Conservation (phyloP, 179 eudicot genomes). For the Beta lomatogona region DNA sequence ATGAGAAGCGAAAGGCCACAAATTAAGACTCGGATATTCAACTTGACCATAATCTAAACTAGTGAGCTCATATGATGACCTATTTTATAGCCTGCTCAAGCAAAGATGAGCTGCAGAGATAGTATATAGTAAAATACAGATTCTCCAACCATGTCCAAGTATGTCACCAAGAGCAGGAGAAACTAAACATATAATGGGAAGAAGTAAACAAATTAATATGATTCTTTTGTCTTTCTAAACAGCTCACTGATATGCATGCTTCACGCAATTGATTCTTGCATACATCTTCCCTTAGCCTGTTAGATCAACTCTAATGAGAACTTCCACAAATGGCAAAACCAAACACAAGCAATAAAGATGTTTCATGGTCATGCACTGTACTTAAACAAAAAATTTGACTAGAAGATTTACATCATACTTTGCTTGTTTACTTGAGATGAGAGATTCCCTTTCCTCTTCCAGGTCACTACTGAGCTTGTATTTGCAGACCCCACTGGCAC, state of each 20-base stretch:
- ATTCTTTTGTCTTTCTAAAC: neutral
- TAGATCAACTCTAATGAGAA: neutral
- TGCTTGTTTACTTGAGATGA: slow-evolving; percentile 19
- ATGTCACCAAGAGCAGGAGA: neutral
- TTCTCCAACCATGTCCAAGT: neutral
- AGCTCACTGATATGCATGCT: neutral
- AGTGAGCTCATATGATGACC: neutral
- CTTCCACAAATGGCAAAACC: neutral
- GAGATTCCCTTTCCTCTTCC: slow-evolving; percentile 18
- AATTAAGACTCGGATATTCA: neutral
- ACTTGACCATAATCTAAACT: neutral
- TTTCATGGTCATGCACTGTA: neutral
- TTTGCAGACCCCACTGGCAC: slow-evolving; percentile 19
- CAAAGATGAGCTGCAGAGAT: neutral
- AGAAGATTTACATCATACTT: slow-evolving; percentile 26
- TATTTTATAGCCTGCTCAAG: neutral
- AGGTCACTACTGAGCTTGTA: slow-evolving; percentile 16
- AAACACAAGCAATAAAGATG: neutral
- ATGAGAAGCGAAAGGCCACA: neutral
- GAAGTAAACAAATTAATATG: neutral
- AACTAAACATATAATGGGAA: neutral
- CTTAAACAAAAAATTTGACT: neutral
- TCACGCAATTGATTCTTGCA: neutral
- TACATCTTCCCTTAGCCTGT: neutral
- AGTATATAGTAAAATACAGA: neutral